Evolutionary conservation across 148 eudicot genomes (phyloP).

Genomic region (Silene uniflora): DNA sequence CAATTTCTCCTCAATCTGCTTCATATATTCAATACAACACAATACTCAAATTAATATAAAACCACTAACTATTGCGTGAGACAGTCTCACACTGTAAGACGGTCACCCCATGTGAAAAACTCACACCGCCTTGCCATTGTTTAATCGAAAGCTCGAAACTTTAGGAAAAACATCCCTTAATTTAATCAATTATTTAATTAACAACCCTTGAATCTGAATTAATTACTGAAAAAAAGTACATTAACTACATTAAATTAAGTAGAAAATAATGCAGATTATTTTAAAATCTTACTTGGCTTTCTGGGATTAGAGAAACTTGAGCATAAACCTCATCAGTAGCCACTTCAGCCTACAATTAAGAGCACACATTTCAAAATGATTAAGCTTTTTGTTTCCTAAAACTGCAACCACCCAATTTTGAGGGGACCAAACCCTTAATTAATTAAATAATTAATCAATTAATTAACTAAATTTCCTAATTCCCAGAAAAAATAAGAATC

Average conservation of each 20-base stretch:
- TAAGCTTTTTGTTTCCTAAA: slow-evolving; percentile 8
- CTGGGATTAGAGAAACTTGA: slow-evolving; percentile 79
- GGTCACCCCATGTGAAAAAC: too few species aligned
- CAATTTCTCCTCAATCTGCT: slow-evolving; percentile 72
- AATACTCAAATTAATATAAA: slow-evolving; percentile 12
- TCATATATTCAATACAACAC: neutral
- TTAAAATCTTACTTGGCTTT: slow-evolving; percentile 51
- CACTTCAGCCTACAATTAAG: slow-evolving; percentile 63
- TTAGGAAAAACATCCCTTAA: slow-evolving; percentile 16
- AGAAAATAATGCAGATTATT: slow-evolving; percentile 7
- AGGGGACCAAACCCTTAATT: slow-evolving; percentile 23
- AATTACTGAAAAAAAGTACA: slow-evolving; percentile 12
- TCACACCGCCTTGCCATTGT: neutral
- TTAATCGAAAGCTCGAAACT: slow-evolving; percentile 8
- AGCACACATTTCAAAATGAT: slow-evolving; percentile 35
- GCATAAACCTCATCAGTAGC: slow-evolving; percentile 93
- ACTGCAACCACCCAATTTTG: slow-evolving; percentile 28
- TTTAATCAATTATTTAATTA: slow-evolving; percentile 14
- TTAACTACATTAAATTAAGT: slow-evolving; percentile 11
- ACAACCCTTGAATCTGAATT: slow-evolving; percentile 12
- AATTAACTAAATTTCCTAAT: slow-evolving; percentile 14
- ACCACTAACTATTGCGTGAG: neutral
- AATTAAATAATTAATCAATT: neutral
- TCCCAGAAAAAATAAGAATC: slow-evolving; percentile 23
- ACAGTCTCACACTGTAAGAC: too few species aligned